phyloP scores from a whole-genome alignment of 2,329 filamentous ascomycete genomes.

The Colletotrichum lupini region DNA sequence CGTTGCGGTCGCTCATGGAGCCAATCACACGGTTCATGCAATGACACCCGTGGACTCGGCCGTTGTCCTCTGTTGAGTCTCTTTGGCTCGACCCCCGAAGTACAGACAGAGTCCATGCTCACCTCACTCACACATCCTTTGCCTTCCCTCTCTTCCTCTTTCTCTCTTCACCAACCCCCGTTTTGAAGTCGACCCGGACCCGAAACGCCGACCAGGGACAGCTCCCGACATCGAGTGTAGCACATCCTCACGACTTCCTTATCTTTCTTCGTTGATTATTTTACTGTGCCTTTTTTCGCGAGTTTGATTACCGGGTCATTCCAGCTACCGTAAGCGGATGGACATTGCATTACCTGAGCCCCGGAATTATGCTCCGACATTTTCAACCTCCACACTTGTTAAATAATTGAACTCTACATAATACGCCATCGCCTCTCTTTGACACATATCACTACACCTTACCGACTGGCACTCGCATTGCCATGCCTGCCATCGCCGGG shows the following conservation, averaged over 20 bases:
- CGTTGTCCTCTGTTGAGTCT: constrained; percentile 5
- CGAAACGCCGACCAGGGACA: neutral
- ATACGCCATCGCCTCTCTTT: neutral
- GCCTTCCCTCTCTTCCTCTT: neutral
- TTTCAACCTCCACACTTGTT: neutral
- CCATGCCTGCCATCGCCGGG: neutral
- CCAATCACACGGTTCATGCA: constrained; percentile 16
- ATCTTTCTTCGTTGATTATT: neutral
- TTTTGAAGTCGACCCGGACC: neutral
- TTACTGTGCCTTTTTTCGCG: neutral
- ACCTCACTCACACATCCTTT: neutral
- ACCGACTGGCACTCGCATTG: neutral
- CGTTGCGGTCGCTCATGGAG: constrained; percentile 10
- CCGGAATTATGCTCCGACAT: neutral
- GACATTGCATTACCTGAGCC: neutral
- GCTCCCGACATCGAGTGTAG: neutral
- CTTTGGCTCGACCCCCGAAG: constrained; percentile 13
- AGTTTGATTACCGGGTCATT: neutral
- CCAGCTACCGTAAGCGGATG: neutral
- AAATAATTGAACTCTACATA: neutral
- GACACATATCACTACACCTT: neutral
- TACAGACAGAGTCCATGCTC: constrained; percentile 3
- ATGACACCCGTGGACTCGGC: constrained; percentile 17
- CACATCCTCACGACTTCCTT: neutral
- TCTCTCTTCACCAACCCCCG: neutral